Evolutionary conservation across 495 filamentous ascomycete species (phyloP), one percentile per base, ranked within the genome.

Genomic region (Podospora bellae-mahoneyi): DNA sequence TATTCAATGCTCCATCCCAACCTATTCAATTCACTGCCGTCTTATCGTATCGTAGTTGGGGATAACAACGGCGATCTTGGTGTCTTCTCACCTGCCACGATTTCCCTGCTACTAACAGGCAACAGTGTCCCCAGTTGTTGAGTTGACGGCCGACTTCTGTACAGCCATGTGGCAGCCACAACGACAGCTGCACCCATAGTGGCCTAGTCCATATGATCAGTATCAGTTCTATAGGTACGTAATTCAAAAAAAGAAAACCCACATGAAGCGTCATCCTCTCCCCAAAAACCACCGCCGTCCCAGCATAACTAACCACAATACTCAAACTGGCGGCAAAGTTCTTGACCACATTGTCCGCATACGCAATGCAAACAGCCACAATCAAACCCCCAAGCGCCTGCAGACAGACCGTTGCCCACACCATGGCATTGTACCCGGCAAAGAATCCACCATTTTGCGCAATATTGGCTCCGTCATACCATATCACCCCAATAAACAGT

Each of bases 371-470:
- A 28, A 91, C 84, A 1, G 88, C 87, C 4, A 89, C 84, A 1
- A 88, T 68, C n/a, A 92, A 82, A 6, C 90, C 90, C 56, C 89
- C 90, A 10, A 87, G 64, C 0, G 89, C 88, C 72, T 92, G 90
- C 27, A 89, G 75, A 7, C 78, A 60, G 30, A 92, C 85, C 2
- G 87, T 85, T 7, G 82, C 75, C 89, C 89, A 92, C 4, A 92
- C 90, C 18, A 87, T 79, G 81, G 83, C 84, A 69, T 89, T 90
- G 76, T 92, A 92, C 9, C 90, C 90, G 5, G 84, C 84, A 70
- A 92, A 92, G 76, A 92, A 90, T 3, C 39, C 39, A 18, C 90
- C 89, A 69, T 85, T 78, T 66, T 81, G 81, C 1, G 86, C 81
- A 62, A 92, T 86, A 39, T 83, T 80, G 63, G 87, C 87, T 19